A percentile compares a stretch with the other conserved stretches of the same genome.
Evolutionary conservation across 768 basidiomycete genomes (phyloP).

Genomic region (Podaxis sp.): DNA sequence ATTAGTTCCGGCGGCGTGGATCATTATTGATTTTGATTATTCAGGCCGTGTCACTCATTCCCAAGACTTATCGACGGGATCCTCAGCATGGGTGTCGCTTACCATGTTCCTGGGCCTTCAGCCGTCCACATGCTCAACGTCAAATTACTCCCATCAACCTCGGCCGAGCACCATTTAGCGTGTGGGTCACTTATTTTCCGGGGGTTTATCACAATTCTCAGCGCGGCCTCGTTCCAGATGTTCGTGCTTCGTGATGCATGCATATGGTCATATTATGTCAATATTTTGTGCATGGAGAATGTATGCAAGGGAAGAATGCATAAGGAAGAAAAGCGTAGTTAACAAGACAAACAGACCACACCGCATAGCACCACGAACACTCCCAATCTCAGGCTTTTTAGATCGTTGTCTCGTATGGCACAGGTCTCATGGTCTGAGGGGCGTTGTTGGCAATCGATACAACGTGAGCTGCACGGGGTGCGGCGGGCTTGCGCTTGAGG

Average conservation of each 20-base stretch:
- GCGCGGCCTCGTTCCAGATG: not conserved
- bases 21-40: slow-evolving; percentile 4
- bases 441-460: slow-evolving; percentile 74
- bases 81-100: not conserved
- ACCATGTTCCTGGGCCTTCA: not conserved
- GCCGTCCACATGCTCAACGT: not conserved
- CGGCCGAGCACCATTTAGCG: not conserved
- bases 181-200: not conserved
- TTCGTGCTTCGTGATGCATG: not conserved
- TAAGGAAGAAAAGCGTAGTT: slow-evolving; percentile 24
- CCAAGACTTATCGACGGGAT: not conserved
- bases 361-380: slow-evolving; percentile 17
- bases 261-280: slow-evolving; percentile 22
- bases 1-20: not conserved
- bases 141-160: not conserved
- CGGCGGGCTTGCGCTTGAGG: slow-evolving; percentile 83
- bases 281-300: slow-evolving; percentile 13
- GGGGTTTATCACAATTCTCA: not conserved
- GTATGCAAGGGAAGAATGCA: slow-evolving; percentile 12
- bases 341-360: slow-evolving; percentile 25
- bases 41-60: not conserved
- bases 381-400: slow-evolving; percentile 42
- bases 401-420: slow-evolving; percentile 96
- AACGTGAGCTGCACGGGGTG: slow-evolving; percentile 76
- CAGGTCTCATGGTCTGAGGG: slow-evolving; percentile 91